These are phyloP conservation scores for Arthroderma sp. DNA, from an alignment of 2,329 filamentous ascomycete genomes.

Conservation along the genomic window DNA sequence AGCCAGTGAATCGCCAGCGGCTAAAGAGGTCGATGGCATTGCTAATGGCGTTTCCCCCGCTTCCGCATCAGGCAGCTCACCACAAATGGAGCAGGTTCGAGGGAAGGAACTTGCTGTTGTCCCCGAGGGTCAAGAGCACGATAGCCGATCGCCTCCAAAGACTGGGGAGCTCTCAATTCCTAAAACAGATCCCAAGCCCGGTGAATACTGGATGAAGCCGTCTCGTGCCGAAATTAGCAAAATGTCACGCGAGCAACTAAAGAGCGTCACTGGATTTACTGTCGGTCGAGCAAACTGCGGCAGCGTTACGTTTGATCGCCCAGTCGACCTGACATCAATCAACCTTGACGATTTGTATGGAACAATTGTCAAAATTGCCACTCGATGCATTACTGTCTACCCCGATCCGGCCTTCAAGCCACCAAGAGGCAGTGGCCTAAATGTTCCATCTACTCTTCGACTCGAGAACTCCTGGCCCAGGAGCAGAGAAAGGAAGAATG, in stretches of 20 bases:
- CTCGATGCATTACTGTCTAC: constrained; percentile 81
- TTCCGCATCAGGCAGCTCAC: constrained; percentile 20
- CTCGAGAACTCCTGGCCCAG: constrained; percentile 91
- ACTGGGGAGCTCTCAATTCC: constrained; percentile 21
- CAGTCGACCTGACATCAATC: constrained; percentile 69
- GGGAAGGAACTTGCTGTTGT: constrained; percentile 69
- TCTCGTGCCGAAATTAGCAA: constrained; percentile 58
- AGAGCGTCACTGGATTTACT: constrained; percentile 59
- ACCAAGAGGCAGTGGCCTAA: constrained; percentile 71
- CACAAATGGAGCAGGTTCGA: constrained; percentile 58
- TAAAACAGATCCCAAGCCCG: constrained; percentile 43
- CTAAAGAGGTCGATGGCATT: constrained; percentile 21
- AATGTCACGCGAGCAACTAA: constrained; percentile 68
- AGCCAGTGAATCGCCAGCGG: constrained; percentile 32
- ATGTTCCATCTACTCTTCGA: constrained; percentile 77
- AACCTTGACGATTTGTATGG: constrained; percentile 69
- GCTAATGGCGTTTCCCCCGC: constrained; percentile 12
- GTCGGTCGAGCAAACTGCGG: constrained; percentile 76
- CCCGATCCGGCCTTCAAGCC: constrained; percentile 64
- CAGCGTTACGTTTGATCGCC: constrained; percentile 63
- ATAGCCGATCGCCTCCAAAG: constrained; percentile 37
- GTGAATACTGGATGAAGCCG: constrained; percentile 79
- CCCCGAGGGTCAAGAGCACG: constrained; percentile 44
- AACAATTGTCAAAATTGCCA: constrained; percentile 60
- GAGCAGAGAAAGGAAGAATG: constrained; percentile 45